phyloP scores from a whole-genome alignment of 2,329 filamentous ascomycete genomes.

The Hirsutella thompsonii region DNA sequence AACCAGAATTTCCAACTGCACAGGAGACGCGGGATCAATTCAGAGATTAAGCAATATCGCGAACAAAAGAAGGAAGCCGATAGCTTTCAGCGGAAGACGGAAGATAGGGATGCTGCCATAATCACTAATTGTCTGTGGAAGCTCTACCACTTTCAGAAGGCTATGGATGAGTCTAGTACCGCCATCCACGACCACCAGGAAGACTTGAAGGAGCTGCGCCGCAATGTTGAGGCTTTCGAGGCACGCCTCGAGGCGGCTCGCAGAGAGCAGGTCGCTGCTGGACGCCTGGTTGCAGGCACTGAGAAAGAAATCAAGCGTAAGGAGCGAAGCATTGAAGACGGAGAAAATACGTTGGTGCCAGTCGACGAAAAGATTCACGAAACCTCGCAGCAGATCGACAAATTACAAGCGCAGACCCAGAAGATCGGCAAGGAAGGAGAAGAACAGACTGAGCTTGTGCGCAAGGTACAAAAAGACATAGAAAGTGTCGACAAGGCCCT shows the following conservation, averaged over 20 bases:
- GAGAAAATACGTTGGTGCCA: slow-evolving; percentile 73
- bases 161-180: slow-evolving; percentile 82
- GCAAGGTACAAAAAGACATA: slow-evolving; percentile 69
- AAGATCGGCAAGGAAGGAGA: slow-evolving; percentile 67
- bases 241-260: slow-evolving; percentile 68
- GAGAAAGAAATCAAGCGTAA: slow-evolving; percentile 77
- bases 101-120: slow-evolving; percentile 81
- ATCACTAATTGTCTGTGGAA: slow-evolving; percentile 95
- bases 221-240: slow-evolving; percentile 78
- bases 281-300: slow-evolving; percentile 64
- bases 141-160: slow-evolving; percentile 83
- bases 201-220: slow-evolving; percentile 82
- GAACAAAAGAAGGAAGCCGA: slow-evolving; percentile 95
- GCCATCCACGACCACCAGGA: slow-evolving; percentile 91
- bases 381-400: slow-evolving; percentile 56
- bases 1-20: slow-evolving; percentile 82
- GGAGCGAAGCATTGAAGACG: slow-evolving; percentile 77
- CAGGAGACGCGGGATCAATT: slow-evolving; percentile 85
- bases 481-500: slow-evolving; percentile 81
- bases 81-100: slow-evolving; percentile 79
- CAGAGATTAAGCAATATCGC: slow-evolving; percentile 94
- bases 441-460: slow-evolving; percentile 52
- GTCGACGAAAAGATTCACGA: slow-evolving; percentile 86
- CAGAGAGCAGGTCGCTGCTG: slow-evolving; percentile 67
- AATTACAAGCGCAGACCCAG: slow-evolving; percentile 53